phyloP scores from a whole-genome alignment of 1,139 yeast species.

The Yamadazyma jaroonii region DNA sequence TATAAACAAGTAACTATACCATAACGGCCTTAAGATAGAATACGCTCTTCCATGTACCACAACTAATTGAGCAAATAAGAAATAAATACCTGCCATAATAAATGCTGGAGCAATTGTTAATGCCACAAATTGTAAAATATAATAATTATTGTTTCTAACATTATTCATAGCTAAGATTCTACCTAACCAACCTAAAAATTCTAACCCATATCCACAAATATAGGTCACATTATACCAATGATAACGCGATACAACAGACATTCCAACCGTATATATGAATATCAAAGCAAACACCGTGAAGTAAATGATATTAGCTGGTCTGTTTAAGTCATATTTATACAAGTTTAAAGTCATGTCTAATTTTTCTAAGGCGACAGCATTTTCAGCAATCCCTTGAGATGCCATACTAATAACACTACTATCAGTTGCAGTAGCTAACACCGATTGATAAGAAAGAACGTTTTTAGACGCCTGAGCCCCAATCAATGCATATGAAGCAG shows the following conservation, averaged over 20 bases:
- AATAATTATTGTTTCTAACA: slow-evolving; percentile 42
- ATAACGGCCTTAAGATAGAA: slow-evolving; percentile 68
- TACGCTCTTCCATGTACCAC: slow-evolving; percentile 64
- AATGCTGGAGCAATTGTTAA: slow-evolving; percentile 86
- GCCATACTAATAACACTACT: slow-evolving; percentile 25
- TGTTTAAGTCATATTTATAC: slow-evolving; percentile 22
- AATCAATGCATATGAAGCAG: slow-evolving; percentile 21
- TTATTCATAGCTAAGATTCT: slow-evolving; percentile 47
- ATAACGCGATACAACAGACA: slow-evolving; percentile 24
- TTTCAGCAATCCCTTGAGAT: slow-evolving; percentile 29
- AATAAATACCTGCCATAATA: slow-evolving; percentile 85
- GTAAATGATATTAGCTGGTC: slow-evolving; percentile 32
- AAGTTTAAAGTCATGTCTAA: slow-evolving; percentile 21
- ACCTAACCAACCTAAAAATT: slow-evolving; percentile 68
- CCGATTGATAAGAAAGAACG: slow-evolving; percentile 31
- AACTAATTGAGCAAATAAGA: slow-evolving; percentile 68
- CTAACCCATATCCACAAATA: slow-evolving; percentile 28
- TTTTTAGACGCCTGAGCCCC: slow-evolving; percentile 40
- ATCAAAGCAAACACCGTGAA: slow-evolving; percentile 25
- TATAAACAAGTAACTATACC: slow-evolving; percentile 69
- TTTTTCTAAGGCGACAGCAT: slow-evolving; percentile 30
- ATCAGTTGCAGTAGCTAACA: slow-evolving; percentile 41
- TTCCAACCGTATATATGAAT: slow-evolving; percentile 19
- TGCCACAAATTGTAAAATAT: slow-evolving; percentile 63
- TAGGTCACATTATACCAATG: slow-evolving; percentile 34